phyloP scores from a whole-genome alignment of 306 rosid genomes.

The Crotalaria pallida region DNA sequence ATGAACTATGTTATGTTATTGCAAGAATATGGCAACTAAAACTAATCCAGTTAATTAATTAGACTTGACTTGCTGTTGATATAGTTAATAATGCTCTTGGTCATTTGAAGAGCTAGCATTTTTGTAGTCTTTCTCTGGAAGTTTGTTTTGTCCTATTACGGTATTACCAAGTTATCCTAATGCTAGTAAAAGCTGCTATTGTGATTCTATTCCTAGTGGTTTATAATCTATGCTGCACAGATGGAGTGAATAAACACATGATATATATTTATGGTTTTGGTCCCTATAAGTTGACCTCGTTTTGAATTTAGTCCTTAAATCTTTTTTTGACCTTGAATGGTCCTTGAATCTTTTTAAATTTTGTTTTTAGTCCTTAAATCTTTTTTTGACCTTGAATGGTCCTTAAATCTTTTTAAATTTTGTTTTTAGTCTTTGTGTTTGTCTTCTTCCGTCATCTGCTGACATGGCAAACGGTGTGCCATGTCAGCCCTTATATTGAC shows the following conservation, averaged over 20 bases:
- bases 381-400: too few species aligned
- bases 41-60: neutral
- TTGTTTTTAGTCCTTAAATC: too few species aligned
- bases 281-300: too few species aligned
- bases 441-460: too few species aligned
- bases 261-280: too few species aligned
- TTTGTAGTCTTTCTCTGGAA: neutral
- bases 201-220: neutral
- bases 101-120: neutral
- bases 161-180: neutral
- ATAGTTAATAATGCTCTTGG: neutral
- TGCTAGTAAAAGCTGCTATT: neutral
- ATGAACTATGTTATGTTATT: conserved; percentile 15
- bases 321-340: too few species aligned
- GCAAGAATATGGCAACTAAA: neutral
- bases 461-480: too few species aligned
- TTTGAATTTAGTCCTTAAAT: too few species aligned
- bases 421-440: too few species aligned
- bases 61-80: neutral
- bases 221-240: neutral
- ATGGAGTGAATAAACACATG: neutral
- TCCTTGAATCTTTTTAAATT: too few species aligned
- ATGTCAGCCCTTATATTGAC: too few species aligned
- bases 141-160: neutral
- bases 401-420: too few species aligned